These are phyloP conservation scores for Penicillium sp. DNA, from an alignment of 2,329 filamentous ascomycete genomes.

Conservation along the genomic window DNA sequence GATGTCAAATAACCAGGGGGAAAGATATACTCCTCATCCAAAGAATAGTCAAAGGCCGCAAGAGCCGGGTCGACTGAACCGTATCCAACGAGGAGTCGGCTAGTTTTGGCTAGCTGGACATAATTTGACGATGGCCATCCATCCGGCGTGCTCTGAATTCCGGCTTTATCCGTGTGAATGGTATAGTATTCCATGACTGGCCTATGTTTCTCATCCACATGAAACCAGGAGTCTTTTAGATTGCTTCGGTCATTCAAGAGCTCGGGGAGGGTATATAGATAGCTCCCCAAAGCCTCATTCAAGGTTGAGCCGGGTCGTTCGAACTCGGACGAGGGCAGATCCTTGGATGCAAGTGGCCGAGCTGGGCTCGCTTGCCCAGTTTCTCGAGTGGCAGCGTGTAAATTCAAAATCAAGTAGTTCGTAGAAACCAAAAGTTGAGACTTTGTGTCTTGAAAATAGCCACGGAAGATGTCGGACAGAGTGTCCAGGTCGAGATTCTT, in stretches of 20 bases:
- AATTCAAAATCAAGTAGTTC: constrained; percentile 51
- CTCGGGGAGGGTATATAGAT: constrained; percentile 50
- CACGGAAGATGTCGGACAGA: constrained; percentile 46
- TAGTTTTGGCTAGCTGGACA: constrained; percentile 50
- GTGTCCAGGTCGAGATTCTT: constrained; percentile 46
- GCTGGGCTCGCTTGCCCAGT: constrained; percentile 40
- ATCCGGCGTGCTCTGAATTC: constrained; percentile 46
- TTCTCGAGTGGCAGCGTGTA: constrained; percentile 51
- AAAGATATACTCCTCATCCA: constrained; percentile 51
- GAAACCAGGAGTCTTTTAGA: constrained; percentile 55
- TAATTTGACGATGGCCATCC: constrained; percentile 61
- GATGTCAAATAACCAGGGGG: constrained; percentile 40
- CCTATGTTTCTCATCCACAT: constrained; percentile 34
- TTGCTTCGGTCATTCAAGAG: constrained; percentile 49
- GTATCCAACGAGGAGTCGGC: constrained; percentile 51
- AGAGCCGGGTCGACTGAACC: constrained; percentile 55
- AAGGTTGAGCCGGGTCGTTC: constrained; percentile 46
- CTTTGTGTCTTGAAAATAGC: constrained; percentile 49
- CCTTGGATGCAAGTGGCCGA: constrained; percentile 32
- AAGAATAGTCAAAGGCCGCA: constrained; percentile 48
- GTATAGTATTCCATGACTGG: constrained; percentile 51
- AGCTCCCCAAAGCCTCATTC: constrained; percentile 43
- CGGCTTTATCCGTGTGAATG: constrained; percentile 30
- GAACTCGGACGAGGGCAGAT: constrained; percentile 39
- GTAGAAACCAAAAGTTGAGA: constrained; percentile 52